A percentile compares a stretch with the other conserved stretches of the same genome.
phyloP scores from a whole-genome alignment of 2,329 filamentous ascomycete genomes.

The Drechslerella coelobrocha region DNA sequence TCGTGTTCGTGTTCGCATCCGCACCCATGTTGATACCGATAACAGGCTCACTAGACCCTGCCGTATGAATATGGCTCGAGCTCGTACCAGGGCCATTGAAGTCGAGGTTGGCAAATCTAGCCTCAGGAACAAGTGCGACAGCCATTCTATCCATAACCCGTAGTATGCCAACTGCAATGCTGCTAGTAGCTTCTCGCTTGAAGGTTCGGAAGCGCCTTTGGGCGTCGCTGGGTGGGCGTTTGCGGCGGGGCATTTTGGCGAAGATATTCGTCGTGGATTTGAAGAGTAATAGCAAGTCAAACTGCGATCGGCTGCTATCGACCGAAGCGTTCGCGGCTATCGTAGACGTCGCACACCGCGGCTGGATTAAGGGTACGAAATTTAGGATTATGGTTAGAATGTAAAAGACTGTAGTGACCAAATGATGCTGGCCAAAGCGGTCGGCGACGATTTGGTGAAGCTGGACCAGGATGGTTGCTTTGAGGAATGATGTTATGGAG shows the following conservation, averaged over 20 bases:
- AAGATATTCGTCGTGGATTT: conserved; percentile 9
- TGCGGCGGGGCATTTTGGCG: conserved; percentile 6
- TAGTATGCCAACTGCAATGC: not conserved
- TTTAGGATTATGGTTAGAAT: conserved; percentile 17
- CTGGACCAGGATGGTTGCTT: conserved; percentile 17
- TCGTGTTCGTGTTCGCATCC: conserved; percentile 11
- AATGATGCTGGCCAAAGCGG: conserved; percentile 2
- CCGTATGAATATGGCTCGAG: too few species aligned
- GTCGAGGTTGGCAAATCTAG: conserved; percentile 11
- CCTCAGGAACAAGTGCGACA: conserved; percentile 11
- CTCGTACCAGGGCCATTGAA: conserved; percentile 11
- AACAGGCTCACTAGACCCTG: not conserved
- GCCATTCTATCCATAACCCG: conserved; percentile 17
- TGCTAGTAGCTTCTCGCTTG: conserved; percentile 18
- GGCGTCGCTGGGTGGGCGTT: conserved; percentile 3
- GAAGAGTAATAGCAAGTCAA: conserved; percentile 5
- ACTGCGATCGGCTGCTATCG: conserved; percentile 8
- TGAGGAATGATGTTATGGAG: conserved; percentile 3
- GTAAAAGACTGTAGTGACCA: conserved; percentile 15
- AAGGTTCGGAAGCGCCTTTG: conserved; percentile 11
- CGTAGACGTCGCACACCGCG: too few species aligned
- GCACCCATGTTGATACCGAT: conserved; percentile 1
- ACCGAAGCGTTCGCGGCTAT: not conserved
- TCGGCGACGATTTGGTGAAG: conserved; percentile 13
- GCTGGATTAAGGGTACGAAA: conserved; percentile 1